These are phyloP conservation scores for Pugionium dolabratum DNA, from an alignment of 345 rosid species.

Conservation along the genomic window DNA sequence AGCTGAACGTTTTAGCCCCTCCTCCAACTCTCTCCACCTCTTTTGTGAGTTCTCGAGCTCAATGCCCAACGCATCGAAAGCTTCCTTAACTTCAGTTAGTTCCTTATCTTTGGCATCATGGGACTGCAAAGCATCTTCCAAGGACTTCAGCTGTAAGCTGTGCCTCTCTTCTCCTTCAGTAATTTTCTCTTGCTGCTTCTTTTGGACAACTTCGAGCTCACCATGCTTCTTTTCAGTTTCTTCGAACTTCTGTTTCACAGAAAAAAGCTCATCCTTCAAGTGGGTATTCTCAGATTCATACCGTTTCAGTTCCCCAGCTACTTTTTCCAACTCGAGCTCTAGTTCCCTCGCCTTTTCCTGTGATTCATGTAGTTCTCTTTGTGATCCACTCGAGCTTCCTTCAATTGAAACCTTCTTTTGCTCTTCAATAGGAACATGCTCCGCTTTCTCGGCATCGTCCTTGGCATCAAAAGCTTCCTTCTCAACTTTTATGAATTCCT, in stretches of 20 bases:
- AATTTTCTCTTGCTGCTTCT: conserved; percentile 67
- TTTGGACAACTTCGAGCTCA: conserved; percentile 64
- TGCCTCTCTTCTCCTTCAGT: conserved; percentile 66
- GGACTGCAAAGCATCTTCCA: conserved; percentile 68
- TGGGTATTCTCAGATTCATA: conserved; percentile 63
- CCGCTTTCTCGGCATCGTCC: conserved; percentile 47
- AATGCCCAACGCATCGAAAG: conserved; percentile 62
- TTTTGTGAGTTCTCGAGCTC: conserved; percentile 69
- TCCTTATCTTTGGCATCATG: conserved; percentile 76
- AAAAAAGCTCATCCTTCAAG: conserved; percentile 59
- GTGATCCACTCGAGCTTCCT: conserved; percentile 58
- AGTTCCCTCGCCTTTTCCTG: conserved; percentile 80
- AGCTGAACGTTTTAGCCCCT: conserved; percentile 56
- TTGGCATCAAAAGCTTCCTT: conserved; percentile 70
- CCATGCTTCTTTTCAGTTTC: conserved; percentile 56
- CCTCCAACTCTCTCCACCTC: conserved; percentile 64
- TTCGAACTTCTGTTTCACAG: conserved; percentile 58
- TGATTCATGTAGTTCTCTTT: conserved; percentile 76
- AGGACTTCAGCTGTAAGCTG: conserved; percentile 52
- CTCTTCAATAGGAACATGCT: conserved; percentile 41
- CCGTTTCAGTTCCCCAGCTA: conserved; percentile 60
- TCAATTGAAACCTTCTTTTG: conserved; percentile 39
- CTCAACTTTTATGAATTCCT: conserved; percentile 94
- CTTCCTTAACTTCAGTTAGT: conserved; percentile 69
- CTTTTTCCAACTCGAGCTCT: conserved; percentile 75